Conservation (phyloP, 2,329 filamentous ascomycete genomes). For the Arthrinium puccinioides region DNA sequence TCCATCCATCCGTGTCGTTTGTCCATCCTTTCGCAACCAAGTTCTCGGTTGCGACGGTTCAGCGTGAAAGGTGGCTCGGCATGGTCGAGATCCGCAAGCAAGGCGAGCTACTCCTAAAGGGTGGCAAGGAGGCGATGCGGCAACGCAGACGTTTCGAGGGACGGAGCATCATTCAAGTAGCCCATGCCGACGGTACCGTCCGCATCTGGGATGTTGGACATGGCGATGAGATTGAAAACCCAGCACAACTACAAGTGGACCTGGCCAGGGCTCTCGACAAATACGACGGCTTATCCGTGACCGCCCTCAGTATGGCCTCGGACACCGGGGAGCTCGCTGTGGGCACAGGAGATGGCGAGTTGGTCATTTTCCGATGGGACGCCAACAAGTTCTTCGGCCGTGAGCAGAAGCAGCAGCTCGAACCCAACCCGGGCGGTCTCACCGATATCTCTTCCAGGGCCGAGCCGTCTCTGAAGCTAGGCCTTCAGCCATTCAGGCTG, state of each 20-base stretch:
- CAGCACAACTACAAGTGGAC: constrained; percentile 74
- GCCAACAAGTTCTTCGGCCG: constrained; percentile 65
- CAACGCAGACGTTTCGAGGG: constrained; percentile 72
- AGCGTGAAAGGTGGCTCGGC: constrained; percentile 78
- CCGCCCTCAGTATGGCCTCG: constrained; percentile 72
- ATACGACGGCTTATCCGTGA: constrained; percentile 70
- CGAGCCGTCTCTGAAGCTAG: constrained; percentile 69
- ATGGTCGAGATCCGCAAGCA: constrained; percentile 78
- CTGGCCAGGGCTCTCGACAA: constrained; percentile 74
- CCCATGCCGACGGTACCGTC: constrained; percentile 87
- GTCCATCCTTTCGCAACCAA: constrained; percentile 84
- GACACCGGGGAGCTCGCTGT: constrained; percentile 77
- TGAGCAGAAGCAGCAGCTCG: constrained; percentile 45
- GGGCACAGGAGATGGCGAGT: constrained; percentile 75
- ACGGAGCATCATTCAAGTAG: constrained; percentile 76
- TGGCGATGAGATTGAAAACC: constrained; percentile 88
- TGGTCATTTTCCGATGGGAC: constrained; percentile 85
- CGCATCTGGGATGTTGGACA: constrained; percentile 89
- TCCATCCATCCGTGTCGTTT: constrained; percentile 80
- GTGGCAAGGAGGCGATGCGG: constrained; percentile 66
- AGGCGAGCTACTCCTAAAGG: constrained; percentile 70
- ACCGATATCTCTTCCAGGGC: constrained; percentile 67
- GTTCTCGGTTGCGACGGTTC: constrained; percentile 63
- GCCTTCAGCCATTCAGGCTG: constrained; percentile 70
- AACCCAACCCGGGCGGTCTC: constrained; percentile 60